Conservation (phyloP, 306 rosid genomes). For the Lathyrus oleraceus region DNA sequence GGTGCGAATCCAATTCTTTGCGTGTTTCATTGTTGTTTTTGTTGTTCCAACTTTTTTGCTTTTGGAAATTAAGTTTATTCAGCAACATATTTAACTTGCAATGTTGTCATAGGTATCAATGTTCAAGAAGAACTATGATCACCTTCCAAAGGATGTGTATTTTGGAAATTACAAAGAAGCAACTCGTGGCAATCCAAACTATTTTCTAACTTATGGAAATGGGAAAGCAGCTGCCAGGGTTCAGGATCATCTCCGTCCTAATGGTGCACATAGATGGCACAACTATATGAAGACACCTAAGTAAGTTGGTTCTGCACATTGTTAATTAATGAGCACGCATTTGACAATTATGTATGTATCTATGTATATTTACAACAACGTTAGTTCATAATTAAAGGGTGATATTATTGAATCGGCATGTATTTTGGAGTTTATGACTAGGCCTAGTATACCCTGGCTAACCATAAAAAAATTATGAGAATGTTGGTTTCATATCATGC, state of each 20-base stretch:
- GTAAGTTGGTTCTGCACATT: conserved; percentile 51
- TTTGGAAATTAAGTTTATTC: conserved; percentile 11
- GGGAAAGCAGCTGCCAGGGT: conserved; percentile 98
- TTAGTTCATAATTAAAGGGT: conserved; percentile 14
- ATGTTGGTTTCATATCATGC: too few relatives aligned
- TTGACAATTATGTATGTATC: conserved; percentile 8
- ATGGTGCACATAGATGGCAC: conserved; percentile 99
- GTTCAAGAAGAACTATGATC: conserved; percentile 97
- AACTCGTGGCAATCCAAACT: conserved; percentile 95
- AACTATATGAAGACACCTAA: conserved; percentile 90
- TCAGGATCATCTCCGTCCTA: conserved; percentile 95
- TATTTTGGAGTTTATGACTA: conserved; percentile 7
- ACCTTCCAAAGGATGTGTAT: conserved; percentile 90
- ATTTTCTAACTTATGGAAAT: conserved; percentile 92
- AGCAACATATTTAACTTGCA: conserved; percentile 15
- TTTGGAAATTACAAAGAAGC: conserved; percentile 89
- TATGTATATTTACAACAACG: neutral
- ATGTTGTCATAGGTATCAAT: conserved; percentile 72
- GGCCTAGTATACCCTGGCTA: too few relatives aligned
- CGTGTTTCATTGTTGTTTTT: conserved; percentile 5
- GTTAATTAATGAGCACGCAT: conserved; percentile 30
- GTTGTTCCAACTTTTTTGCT: neutral
- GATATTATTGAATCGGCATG: conserved; percentile 13
- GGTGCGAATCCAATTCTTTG: conserved; percentile 15
- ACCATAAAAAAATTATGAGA: too few relatives aligned